phyloP scores from a whole-genome alignment of 2,329 filamentous ascomycete genomes.

The Macrophomina pseudophaseolina region DNA sequence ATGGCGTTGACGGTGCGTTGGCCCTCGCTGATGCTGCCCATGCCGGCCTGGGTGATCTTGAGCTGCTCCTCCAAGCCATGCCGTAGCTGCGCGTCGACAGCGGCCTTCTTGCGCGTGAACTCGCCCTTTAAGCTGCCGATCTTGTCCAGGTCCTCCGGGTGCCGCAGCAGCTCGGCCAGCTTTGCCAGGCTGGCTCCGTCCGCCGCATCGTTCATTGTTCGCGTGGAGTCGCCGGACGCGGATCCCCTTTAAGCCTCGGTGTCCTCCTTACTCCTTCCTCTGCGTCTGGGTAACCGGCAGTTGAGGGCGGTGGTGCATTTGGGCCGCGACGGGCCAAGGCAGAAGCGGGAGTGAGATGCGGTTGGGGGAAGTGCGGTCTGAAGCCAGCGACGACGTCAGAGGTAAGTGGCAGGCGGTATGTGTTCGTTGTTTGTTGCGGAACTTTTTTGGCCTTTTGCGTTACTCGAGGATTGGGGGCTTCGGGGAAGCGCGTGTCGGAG shows the following conservation, averaged over 20 bases:
- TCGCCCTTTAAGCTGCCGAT: conserved; percentile 87
- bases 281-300: background rate
- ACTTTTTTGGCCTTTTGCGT: background rate
- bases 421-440: background rate
- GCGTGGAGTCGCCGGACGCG: background rate
- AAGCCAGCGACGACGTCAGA: background rate
- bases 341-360: background rate
- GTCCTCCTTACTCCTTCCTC: background rate
- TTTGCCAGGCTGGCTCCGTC: conserved; percentile 64
- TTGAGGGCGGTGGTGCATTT: conserved; percentile 18
- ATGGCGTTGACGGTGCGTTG: conserved; percentile 91
- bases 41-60: conserved; percentile 90
- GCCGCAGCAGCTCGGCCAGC: conserved; percentile 89
- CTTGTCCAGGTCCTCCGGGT: conserved; percentile 97
- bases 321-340: conserved; percentile 13
- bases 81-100: conserved; percentile 88
- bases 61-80: conserved; percentile 89
- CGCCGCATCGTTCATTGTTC: conserved; percentile 66
- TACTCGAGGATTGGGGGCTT: conserved; percentile 7
- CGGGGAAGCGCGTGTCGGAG: conserved; percentile 1
- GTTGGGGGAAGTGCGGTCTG: background rate
- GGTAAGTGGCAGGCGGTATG: background rate
- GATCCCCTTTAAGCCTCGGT: background rate
- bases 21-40: conserved; percentile 85
- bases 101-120: conserved; percentile 90